Conservation (phyloP, 2,329 filamentous ascomycete genomes). For the Huntiella moniliformis region DNA sequence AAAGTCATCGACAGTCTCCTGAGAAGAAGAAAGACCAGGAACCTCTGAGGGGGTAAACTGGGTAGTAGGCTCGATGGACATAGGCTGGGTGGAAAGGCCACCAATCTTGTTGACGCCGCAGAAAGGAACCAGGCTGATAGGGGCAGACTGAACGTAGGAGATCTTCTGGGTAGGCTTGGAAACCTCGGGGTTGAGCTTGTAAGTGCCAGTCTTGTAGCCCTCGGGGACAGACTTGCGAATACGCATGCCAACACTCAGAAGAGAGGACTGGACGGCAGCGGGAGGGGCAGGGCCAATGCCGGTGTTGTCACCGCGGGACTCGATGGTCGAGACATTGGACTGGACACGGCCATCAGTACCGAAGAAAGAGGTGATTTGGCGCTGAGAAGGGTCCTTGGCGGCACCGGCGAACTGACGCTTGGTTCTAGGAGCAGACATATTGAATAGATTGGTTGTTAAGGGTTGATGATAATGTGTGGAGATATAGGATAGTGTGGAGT, state of each 20-base stretch:
- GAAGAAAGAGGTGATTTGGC: constrained; percentile 49
- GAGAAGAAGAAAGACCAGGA: constrained; percentile 34
- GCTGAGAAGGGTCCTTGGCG: constrained; percentile 36
- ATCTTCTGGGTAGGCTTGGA: constrained; percentile 7
- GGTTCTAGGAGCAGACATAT: constrained; percentile 34
- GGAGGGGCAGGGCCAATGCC: constrained; percentile 32
- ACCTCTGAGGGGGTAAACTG: constrained; percentile 15
- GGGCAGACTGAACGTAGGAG: constrained; percentile 13
- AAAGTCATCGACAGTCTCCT: constrained; percentile 29
- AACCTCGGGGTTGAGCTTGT: constrained; percentile 14
- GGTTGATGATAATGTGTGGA: neutral
- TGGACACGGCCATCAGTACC: constrained; percentile 13
- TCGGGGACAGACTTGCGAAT: constrained; percentile 84
- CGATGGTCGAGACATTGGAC: constrained; percentile 11
- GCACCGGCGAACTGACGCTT: constrained; percentile 45
- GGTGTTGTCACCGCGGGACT: constrained; percentile 14
- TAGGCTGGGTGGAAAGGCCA: constrained; percentile 42
- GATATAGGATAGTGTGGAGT: neutral
- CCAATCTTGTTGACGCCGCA: constrained; percentile 64
- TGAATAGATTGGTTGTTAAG: constrained; percentile 2
- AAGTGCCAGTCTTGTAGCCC: constrained; percentile 58
- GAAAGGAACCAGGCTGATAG: constrained; percentile 56
- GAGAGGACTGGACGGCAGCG: constrained; percentile 51
- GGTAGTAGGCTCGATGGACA: constrained; percentile 17
- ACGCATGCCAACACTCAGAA: constrained; percentile 88